Base-by-base conservation (phyloP, 2,329 filamentous ascomycete species). In the Penicillium sp. region DNA sequence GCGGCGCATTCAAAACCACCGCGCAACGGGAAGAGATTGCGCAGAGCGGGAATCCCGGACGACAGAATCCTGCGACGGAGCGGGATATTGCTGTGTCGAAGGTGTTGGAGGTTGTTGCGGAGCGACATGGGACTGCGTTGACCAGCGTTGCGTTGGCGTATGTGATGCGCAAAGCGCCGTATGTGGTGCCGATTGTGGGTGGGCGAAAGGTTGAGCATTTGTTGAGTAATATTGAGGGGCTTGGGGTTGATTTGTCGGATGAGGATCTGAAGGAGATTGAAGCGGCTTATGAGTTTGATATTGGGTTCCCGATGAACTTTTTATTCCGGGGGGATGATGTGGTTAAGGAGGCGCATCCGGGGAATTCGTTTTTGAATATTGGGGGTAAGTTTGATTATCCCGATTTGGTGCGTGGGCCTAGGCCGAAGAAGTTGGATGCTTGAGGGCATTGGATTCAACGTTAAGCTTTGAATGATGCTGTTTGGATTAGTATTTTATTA, bases 181-280 rank as follows among this genome's bases (percentile, higher is more conserved):
- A 84, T 59, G 82, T 85, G 21, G 80, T 82, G 60, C 82, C 82
- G 0, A 78, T 85, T 47, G 67, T 85, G 12, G 83, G 82, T 2
- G 80, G 80, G 0, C 72, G 81, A 13, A 84, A 80, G 64, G 65
- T 82, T 29, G 80, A 83, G 63, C 82, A 85, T 55, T 66, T 85
- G 10, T 67, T 77, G 55, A 76, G 78, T 17, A 87, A 86, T 65
- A 84, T 88, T 57, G 75, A 82, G 65, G 84, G 82, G 0, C 65
- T 88, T 55, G 75, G 68, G 5, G 68, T 87, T 35, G 66, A 72
- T 21, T 72, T 88, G 54, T 80, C 78, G 0, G 75, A 81, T 2
- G 78, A 82, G 17, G 83, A 88, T 59, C 75, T 87, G 15, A 69
- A 75, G 40, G 78, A 81, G 59, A 82, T 88, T 57, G 84, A 88